Conservation (phyloP, 441 rosid genomes). For the Isatis lusitanica region DNA sequence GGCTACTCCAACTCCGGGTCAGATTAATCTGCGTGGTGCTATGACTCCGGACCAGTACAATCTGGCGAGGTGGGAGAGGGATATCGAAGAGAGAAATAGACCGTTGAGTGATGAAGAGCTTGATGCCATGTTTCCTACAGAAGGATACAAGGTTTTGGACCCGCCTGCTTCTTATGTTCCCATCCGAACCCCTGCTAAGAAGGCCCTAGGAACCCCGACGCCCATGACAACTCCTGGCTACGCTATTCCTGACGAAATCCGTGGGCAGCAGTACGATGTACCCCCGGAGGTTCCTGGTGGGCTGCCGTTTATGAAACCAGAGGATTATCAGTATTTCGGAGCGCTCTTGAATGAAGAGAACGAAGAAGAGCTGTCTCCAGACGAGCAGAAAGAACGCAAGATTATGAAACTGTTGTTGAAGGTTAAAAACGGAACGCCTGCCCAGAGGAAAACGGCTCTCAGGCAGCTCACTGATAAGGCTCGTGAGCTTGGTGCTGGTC, state of each 20-base stretch:
- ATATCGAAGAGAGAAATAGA: conserved; percentile 93
- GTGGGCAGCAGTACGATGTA: conserved; percentile 97
- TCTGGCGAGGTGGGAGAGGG: conserved; percentile 92
- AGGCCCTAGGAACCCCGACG: conserved; percentile 77
- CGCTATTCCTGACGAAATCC: conserved; percentile 84
- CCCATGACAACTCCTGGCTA: conserved; percentile 90
- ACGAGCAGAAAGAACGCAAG: conserved; percentile 95
- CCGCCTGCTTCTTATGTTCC: conserved; percentile 97
- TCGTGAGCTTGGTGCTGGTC: conserved; percentile 93
- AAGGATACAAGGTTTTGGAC: conserved; percentile 88
- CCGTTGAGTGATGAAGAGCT: conserved; percentile 96
- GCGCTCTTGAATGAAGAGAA: conserved; percentile 83
- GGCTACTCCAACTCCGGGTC: conserved; percentile 87
- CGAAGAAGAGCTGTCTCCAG: conserved; percentile 85
- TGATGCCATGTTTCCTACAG: conserved; percentile 89
- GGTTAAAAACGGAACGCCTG: conserved; percentile 98
- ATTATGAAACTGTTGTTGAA: conserved; percentile 86
- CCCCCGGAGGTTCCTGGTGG: conserved; percentile 89
- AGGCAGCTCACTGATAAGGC: conserved; percentile 97
- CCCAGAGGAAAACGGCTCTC: conserved; percentile 95
- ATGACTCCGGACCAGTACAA: conserved; percentile 89
- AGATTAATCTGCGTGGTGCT: conserved; percentile 61
- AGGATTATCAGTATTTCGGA: conserved; percentile 92
- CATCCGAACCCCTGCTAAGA: conserved; percentile 91
- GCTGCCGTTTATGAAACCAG: conserved; percentile 94